Evolutionary conservation across 805 yeast genomes (phyloP).

Genomic region (Zygoascus ofunaensis): DNA sequence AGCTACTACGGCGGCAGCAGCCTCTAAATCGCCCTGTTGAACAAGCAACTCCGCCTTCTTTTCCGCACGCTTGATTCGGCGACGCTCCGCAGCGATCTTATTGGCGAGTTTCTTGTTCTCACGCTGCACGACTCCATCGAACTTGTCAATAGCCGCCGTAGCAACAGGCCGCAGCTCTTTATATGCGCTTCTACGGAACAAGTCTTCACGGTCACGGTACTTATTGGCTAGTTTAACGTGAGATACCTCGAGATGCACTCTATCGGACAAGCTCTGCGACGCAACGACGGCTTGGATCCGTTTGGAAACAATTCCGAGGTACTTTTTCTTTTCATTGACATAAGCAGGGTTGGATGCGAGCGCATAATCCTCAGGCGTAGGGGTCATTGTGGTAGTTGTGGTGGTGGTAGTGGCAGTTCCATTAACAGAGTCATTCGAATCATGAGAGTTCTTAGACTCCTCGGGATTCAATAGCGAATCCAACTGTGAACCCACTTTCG

Average conservation of each 20-base stretch:
- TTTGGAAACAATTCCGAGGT: constrained; percentile 7
- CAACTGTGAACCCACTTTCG: too few species aligned
- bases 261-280: constrained; percentile 1
- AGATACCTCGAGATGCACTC: neutral
- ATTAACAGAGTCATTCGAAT: too few species aligned
- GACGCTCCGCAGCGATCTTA: constrained; percentile 4
- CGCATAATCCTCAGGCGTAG: neutral
- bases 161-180: constrained; percentile 12
- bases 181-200: constrained; percentile 9
- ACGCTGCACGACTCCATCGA: constrained; percentile 11
- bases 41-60: constrained; percentile 4
- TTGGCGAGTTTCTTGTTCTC: constrained; percentile 9
- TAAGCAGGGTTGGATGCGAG: constrained; percentile 3
- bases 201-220: constrained; percentile 4
- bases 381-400: neutral
- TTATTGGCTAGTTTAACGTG: constrained; percentile 4
- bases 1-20: constrained; percentile 4
- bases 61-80: constrained; percentile 2
- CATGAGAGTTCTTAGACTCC: too few species aligned
- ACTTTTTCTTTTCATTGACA: constrained; percentile 11
- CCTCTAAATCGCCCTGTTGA: constrained; percentile 1
- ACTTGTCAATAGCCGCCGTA: constrained; percentile 6
- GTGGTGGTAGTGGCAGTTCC: neutral
- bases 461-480: too few species aligned
- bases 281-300: constrained; percentile 8